Conservation (phyloP, 108 stramenopile species). For the Nitzschia sp. region DNA sequence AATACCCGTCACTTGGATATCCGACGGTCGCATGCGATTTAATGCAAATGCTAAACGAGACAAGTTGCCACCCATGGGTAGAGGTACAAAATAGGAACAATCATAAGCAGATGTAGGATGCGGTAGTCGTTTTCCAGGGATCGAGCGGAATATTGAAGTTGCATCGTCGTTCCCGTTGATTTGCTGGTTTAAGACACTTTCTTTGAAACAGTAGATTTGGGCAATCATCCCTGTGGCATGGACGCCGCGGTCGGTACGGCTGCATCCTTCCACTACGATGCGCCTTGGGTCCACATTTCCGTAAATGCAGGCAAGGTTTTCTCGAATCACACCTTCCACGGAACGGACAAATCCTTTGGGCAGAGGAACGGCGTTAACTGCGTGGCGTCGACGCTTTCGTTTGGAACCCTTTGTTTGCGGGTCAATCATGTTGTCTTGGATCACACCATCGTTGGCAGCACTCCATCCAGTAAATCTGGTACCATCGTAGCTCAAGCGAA, state of each 20-base stretch:
- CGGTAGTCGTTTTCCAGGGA: constrained; percentile 51
- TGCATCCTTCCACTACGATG: constrained; percentile 77
- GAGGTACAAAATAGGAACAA: constrained; percentile 50
- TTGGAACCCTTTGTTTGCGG: constrained; percentile 10
- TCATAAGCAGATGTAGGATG: constrained; percentile 64
- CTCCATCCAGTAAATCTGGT: constrained; percentile 78
- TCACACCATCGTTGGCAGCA: constrained; percentile 35
- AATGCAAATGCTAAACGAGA: constrained; percentile 62
- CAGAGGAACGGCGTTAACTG: neutral
- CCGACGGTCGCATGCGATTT: constrained; percentile 80
- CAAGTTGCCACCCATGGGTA: constrained; percentile 65
- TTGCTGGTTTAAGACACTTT: neutral
- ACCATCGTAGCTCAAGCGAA: constrained; percentile 78
- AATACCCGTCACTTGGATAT: constrained; percentile 59
- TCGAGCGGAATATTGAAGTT: constrained; percentile 1
- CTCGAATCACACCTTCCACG: constrained; percentile 36
- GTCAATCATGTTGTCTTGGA: neutral
- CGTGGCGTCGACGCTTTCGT: constrained; percentile 15
- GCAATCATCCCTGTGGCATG: constrained; percentile 74
- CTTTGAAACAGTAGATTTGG: constrained; percentile 63
- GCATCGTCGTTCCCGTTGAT: neutral
- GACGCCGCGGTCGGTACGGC: constrained; percentile 84
- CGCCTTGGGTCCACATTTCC: constrained; percentile 65
- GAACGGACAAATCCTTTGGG: constrained; percentile 37
- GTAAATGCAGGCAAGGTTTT: constrained; percentile 74